These are phyloP conservation scores for Aureobasidium lini DNA, from an alignment of 2,329 filamentous ascomycete genomes.

Conservation along the genomic window DNA sequence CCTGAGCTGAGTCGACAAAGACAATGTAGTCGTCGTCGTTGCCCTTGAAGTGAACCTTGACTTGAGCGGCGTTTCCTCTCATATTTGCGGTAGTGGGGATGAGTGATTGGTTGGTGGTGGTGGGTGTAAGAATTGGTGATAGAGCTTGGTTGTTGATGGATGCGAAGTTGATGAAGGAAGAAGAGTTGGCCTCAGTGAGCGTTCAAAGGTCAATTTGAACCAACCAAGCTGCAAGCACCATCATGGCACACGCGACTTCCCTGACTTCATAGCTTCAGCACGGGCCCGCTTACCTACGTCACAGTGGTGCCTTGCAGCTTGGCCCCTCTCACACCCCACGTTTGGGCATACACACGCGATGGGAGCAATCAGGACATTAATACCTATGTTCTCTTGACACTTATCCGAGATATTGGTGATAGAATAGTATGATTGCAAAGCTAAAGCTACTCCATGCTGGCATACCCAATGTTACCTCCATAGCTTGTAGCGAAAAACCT, in stretches of 20 bases:
- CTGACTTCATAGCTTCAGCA: constrained; percentile 13
- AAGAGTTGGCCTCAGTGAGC: not conserved
- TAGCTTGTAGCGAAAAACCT: not conserved
- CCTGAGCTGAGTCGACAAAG: constrained; percentile 53
- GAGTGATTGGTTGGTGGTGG: not conserved
- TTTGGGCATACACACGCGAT: constrained; percentile 5
- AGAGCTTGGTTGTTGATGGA: not conserved
- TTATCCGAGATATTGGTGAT: no score
- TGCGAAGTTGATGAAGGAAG: not conserved
- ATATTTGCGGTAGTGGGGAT: constrained; percentile 18
- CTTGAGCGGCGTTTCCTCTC: constrained; percentile 61
- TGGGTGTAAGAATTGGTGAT: not conserved
- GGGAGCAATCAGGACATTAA: not conserved
- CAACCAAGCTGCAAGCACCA: not conserved
- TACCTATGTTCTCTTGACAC: not conserved
- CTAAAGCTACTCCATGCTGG: not conserved
- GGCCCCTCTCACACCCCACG: not conserved
- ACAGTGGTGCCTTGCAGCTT: not conserved
- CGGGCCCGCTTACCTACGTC: not conserved
- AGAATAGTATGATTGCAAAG: no score
- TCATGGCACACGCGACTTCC: constrained; percentile 4
- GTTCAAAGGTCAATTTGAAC: not conserved
- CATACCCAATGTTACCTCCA: not conserved
- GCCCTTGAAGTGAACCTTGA: constrained; percentile 85
- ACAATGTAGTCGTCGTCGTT: constrained; percentile 60